A percentile compares a stretch with the other conserved stretches of the same genome.
These are phyloP conservation scores for Leccinellum rugosiceps DNA, from an alignment of 768 basidiomycete genomes.

Conservation along the genomic window DNA sequence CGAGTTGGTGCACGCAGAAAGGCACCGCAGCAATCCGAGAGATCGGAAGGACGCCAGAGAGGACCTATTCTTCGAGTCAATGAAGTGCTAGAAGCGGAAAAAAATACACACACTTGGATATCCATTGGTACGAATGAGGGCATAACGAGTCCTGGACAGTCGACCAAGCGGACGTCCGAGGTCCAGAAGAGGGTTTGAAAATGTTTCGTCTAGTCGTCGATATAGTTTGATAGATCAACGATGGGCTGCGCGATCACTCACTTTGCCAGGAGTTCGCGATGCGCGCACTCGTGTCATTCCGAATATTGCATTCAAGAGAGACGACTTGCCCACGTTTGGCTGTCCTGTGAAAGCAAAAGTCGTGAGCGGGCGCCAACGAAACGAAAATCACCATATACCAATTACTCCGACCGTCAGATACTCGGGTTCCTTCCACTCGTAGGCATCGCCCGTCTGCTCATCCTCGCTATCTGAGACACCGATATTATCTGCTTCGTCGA, in stretches of 20 bases:
- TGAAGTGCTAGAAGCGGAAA: neutral
- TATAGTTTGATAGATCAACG: too few species aligned
- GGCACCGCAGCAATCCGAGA: slow-evolving; percentile 82
- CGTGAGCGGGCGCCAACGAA: neutral
- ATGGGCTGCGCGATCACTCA: slow-evolving; percentile 22
- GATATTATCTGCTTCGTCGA: slow-evolving; percentile 21
- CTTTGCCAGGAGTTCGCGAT: slow-evolving; percentile 86
- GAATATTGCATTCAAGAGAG: slow-evolving; percentile 87
- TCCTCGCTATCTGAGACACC: slow-evolving; percentile 13
- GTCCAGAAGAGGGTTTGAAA: slow-evolving; percentile 94
- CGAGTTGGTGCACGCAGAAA: slow-evolving; percentile 72
- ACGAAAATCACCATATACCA: slow-evolving; percentile 37
- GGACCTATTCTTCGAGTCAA: slow-evolving; percentile 43
- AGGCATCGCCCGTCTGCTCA: slow-evolving; percentile 9
- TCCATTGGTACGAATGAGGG: slow-evolving; percentile 82
- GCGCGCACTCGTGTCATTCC: slow-evolving; percentile 75
- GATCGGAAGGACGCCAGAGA: slow-evolving; percentile 72
- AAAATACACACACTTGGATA: slow-evolving; percentile 52
- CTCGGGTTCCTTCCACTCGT: slow-evolving; percentile 43
- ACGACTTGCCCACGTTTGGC: slow-evolving; percentile 96
- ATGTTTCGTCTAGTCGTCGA: slow-evolving; percentile 72
- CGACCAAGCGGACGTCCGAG: slow-evolving; percentile 79
- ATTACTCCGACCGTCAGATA: slow-evolving; percentile 80
- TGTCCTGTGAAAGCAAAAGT: slow-evolving; percentile 51
- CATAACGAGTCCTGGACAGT: slow-evolving; percentile 94